Conservation (phyloP, 345 rosid species). For the Syzygium aqueum region DNA sequence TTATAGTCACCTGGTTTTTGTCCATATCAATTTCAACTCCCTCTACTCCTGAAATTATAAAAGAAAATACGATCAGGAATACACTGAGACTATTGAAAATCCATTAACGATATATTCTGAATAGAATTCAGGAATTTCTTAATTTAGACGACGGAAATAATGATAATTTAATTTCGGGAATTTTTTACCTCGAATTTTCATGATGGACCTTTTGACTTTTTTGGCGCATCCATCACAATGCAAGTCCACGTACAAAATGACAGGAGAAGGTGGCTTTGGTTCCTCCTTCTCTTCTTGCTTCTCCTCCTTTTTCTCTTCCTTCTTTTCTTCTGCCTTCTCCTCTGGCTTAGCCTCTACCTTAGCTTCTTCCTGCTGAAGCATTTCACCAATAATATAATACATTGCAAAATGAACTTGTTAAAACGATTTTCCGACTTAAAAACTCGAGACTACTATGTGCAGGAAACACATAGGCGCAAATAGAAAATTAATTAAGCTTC, state of each 20-base stretch:
- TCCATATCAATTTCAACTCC: slow-evolving; percentile 57
- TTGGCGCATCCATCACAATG: slow-evolving; percentile 90
- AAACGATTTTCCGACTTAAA: background rate
- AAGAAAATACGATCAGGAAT: background rate
- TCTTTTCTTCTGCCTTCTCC: slow-evolving; percentile 14
- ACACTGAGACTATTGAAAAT: background rate
- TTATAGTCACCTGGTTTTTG: slow-evolving; percentile 65
- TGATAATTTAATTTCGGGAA: background rate
- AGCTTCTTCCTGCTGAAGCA: background rate
- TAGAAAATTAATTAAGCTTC: background rate
- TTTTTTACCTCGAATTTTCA: slow-evolving; percentile 58
- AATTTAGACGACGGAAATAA: background rate
- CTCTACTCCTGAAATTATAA: slow-evolving; percentile 50
- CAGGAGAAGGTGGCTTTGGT: slow-evolving; percentile 53
- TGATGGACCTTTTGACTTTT: slow-evolving; percentile 65
- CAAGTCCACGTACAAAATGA: slow-evolving; percentile 63
- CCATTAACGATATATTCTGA: rapidly evolving
- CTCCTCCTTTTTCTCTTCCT: slow-evolving; percentile 26
- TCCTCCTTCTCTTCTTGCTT: slow-evolving; percentile 19
- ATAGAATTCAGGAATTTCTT: background rate
- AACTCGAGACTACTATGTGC: background rate
- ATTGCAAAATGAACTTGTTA: background rate
- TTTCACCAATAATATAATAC: background rate
- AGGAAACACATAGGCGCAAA: background rate
- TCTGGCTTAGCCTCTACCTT: slow-evolving; percentile 36